Evolutionary conservation across 441 rosid genomes (phyloP).

Genomic region (Theobroma grandiflorum): DNA sequence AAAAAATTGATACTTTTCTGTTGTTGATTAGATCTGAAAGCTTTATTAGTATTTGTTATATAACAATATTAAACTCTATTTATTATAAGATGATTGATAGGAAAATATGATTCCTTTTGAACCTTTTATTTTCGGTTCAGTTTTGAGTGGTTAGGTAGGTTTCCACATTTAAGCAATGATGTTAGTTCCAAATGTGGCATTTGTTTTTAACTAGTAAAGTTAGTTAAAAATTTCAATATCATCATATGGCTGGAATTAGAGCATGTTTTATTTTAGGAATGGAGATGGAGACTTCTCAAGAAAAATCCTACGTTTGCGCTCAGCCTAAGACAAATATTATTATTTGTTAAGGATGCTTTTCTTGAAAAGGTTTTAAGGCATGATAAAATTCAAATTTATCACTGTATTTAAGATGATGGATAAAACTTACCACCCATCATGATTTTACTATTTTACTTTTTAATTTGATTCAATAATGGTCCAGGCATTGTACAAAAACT

Average conservation of each 20-base stretch:
- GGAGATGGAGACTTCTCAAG: not conserved
- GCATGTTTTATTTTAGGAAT: not conserved
- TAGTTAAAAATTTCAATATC: too few species aligned
- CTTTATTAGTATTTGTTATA: not conserved
- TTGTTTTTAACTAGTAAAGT: not conserved
- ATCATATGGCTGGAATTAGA: not conserved
- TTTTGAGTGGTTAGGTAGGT: not conserved
- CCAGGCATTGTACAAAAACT: constrained; percentile 80
- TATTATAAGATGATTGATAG: not conserved
- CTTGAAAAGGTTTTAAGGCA: not conserved
- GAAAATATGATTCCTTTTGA: not conserved
- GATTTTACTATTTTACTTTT: too few species aligned
- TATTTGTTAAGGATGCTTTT: not conserved
- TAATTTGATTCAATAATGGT: constrained; percentile 12
- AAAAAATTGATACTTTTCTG: not conserved
- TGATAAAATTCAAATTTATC: not conserved
- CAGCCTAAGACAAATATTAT: too few species aligned
- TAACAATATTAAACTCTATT: not conserved
- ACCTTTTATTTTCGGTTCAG: not conserved
- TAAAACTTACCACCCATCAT: too few species aligned
- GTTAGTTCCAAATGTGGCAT: not conserved
- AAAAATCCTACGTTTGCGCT: not conserved
- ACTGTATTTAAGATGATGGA: too few species aligned
- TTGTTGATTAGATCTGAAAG: constrained; percentile 1
- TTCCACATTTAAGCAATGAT: not conserved